phyloP scores from a whole-genome alignment of 2,329 filamentous ascomycete genomes.

The Exophiala bonariae region DNA sequence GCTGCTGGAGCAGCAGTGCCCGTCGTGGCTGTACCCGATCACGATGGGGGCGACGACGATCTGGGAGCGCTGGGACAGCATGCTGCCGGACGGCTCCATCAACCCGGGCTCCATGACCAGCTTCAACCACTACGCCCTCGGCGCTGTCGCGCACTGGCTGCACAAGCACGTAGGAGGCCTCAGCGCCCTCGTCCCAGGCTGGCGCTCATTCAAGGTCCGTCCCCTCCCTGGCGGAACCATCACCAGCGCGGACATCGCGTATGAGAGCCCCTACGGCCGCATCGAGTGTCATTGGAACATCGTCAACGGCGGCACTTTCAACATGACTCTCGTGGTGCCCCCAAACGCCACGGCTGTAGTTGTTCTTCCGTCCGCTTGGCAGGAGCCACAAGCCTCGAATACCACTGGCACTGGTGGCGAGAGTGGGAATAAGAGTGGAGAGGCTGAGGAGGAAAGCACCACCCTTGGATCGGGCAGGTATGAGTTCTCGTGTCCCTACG shows the following conservation, averaged over 20 bases:
- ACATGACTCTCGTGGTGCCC: too few relatives aligned
- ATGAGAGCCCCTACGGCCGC: conserved; percentile 34
- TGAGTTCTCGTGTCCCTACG: too few relatives aligned
- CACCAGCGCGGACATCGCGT: conserved; percentile 31
- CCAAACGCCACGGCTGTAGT: too few relatives aligned
- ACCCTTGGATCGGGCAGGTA: too few relatives aligned
- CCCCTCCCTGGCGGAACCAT: conserved; percentile 35
- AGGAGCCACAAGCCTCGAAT: too few relatives aligned
- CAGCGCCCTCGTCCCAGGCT: conserved; percentile 32
- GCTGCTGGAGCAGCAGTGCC: conserved; percentile 37
- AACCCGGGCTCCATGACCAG: conserved; percentile 45
- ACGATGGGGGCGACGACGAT: conserved; percentile 44
- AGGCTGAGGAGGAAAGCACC: too few relatives aligned
- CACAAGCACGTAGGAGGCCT: conserved; percentile 37
- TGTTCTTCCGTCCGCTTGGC: too few relatives aligned
- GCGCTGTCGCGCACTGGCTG: conserved; percentile 41
- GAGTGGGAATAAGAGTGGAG: too few relatives aligned
- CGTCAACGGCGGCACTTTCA: too few relatives aligned
- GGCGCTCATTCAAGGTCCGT: conserved; percentile 32
- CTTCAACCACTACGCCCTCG: conserved; percentile 46
- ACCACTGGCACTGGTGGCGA: too few relatives aligned
- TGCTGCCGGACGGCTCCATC: conserved; percentile 38
- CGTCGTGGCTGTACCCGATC: conserved; percentile 43
- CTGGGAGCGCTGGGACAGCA: conserved; percentile 47
- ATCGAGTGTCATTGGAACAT: conserved; percentile 28